Percentiles rank a stretch among this genome's conserved stretches.
These are phyloP conservation scores for Dothistroma pini DNA, from an alignment of 2,329 filamentous ascomycete species.

Conservation along the genomic window DNA sequence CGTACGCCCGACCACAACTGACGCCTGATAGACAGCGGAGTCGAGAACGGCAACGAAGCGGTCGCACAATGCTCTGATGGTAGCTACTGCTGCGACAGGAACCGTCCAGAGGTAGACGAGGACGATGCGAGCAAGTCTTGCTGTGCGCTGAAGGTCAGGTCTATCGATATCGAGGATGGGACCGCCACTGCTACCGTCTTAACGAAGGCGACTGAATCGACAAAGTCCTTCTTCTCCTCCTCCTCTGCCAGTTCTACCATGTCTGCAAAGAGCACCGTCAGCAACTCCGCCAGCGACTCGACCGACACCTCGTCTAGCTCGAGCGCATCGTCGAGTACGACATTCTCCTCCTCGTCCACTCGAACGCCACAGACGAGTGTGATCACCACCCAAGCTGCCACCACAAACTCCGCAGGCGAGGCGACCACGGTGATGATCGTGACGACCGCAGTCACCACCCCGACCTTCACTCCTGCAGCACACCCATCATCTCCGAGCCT, in stretches of 20 bases:
- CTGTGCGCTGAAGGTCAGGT: background rate
- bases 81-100: constrained; percentile 33
- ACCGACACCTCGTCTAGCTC: background rate
- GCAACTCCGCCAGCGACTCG: background rate
- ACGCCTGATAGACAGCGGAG: background rate
- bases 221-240: background rate
- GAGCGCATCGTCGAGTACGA: background rate
- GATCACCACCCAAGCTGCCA: constrained; percentile 4
- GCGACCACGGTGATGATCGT: constrained; percentile 8
- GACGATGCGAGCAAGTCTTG: background rate
- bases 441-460: constrained; percentile 1
- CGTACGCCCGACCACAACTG: background rate
- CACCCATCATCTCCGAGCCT: background rate
- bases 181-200: background rate
- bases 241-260: background rate
- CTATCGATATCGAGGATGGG: background rate
- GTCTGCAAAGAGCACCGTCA: background rate
- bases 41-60: constrained; percentile 31
- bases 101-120: constrained; percentile 4
- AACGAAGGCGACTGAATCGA: background rate
- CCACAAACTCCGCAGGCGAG: constrained; percentile 6
- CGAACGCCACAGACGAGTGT: background rate
- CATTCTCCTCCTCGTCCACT: background rate
- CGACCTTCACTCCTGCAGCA: background rate
- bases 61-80: constrained; percentile 30